Base-by-base conservation (phyloP, 129 eudicot genomes). In the Solidago caesia region DNA sequence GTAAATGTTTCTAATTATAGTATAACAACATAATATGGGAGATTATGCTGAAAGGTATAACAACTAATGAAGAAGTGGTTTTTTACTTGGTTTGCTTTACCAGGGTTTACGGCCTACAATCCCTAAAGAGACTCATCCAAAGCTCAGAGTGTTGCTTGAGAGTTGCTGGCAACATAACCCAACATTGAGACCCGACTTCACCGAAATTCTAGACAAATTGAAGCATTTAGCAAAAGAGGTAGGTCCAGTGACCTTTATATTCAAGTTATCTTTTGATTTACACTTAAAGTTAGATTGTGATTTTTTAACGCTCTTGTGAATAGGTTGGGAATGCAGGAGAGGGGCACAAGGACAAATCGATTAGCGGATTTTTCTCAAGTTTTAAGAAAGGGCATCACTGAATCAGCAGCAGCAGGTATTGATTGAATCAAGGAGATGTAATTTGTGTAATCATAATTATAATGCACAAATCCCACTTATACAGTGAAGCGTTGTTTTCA, bases 111-210 rank as follows among this genome's bases (percentile, higher is more conserved):
- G 93, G 71, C 93, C 93, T 59, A 79, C 86, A 68, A 85, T 88
- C 45, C 93, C 93, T 46, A 88, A 85, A 81, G 72, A 79, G 77
- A 88, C 93, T 51, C 89, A 79, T 81, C 89, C 89, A 44, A 83
- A 83, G 82, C 83, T 88, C 52, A 77, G 71, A 4, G 87, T 82
- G 70, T 70, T 88, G 56, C 93, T 88, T 46, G 88, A 82, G 67
- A 79, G 84, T 44, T 88, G 89, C 82, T 88, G 93, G 93, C 89
- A 85, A 76, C 89, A 85, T 72, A 77, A 88, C 65, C 89, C 93
- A 4, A 43, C 81, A 44, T 65, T 65, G 60, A 85, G 93, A 73
- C 93, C 93, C n/a, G 78, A 88, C 68, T 88, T 88, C 70, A 75
- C 89, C 5, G 77, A 81, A 66, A 88, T 88, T 78, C 46, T 83